These are phyloP conservation scores for Suillus sp. DNA, from an alignment of 768 basidiomycete species.

Conservation along the genomic window DNA sequence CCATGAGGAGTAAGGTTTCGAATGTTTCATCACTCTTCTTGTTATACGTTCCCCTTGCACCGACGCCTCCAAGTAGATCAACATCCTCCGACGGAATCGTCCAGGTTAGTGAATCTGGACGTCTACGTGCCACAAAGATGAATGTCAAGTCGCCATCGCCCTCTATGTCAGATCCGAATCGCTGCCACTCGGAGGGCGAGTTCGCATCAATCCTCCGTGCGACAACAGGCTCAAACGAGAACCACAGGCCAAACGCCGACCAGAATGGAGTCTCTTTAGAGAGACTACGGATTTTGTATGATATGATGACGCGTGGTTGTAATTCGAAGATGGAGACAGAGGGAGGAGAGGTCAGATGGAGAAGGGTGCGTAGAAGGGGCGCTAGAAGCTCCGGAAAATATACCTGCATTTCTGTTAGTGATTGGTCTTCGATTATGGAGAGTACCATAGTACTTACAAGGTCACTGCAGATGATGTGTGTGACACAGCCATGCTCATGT, in stretches of 20 bases:
- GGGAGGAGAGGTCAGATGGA: constrained; percentile 66
- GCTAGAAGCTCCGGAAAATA: constrained; percentile 85
- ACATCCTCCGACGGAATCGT: constrained; percentile 49
- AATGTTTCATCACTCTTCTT: constrained; percentile 70
- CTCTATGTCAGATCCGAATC: constrained; percentile 42
- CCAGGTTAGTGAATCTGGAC: constrained; percentile 61
- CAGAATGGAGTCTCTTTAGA: constrained; percentile 76
- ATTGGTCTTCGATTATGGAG: not conserved
- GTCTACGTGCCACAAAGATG: constrained; percentile 62
- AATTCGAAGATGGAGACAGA: constrained; percentile 28
- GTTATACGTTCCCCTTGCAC: constrained; percentile 44
- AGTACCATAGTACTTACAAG: constrained; percentile 53
- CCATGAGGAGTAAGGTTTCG: constrained; percentile 60
- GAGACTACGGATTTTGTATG: constrained; percentile 77
- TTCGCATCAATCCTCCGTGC: constrained; percentile 20
- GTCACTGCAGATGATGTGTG: constrained; percentile 83
- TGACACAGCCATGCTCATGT: constrained; percentile 33
- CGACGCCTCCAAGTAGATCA: constrained; percentile 60
- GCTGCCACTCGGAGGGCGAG: constrained; percentile 35
- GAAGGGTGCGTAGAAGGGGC: constrained; percentile 71
- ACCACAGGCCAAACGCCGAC: constrained; percentile 81
- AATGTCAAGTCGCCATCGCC: constrained; percentile 45
- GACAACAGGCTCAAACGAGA: constrained; percentile 60
- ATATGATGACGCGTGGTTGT: constrained; percentile 53
- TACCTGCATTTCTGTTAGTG: constrained; percentile 49